Evolutionary conservation across 345 rosid species (phyloP).

Genomic region (Crucihimalaya himalaica): DNA sequence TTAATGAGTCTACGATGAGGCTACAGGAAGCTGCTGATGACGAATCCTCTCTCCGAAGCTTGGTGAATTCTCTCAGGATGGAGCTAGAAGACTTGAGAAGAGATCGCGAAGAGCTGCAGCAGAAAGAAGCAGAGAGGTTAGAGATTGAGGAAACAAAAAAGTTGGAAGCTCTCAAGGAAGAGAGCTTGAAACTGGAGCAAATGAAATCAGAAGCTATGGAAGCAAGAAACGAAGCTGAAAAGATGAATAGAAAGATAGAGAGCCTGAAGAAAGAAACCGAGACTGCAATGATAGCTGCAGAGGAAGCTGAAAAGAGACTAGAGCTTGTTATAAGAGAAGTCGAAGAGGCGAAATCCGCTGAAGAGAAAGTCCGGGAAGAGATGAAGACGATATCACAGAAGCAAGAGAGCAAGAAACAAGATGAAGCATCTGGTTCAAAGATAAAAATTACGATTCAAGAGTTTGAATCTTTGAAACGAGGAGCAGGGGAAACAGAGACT

Average conservation of each 20-base stretch:
- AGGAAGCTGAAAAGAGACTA: constrained; percentile 54
- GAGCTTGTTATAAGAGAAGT: constrained; percentile 47
- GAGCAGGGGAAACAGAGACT: constrained; percentile 50
- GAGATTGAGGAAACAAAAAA: constrained; percentile 24
- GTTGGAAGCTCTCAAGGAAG: constrained; percentile 31
- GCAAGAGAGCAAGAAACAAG: constrained; percentile 26
- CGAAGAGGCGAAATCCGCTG: constrained; percentile 61
- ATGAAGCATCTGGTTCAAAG: constrained; percentile 36
- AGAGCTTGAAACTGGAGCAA: constrained; percentile 42
- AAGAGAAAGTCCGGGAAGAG: constrained; percentile 51
- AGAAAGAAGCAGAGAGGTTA: constrained; percentile 43
- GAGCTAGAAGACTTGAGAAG: constrained; percentile 61
- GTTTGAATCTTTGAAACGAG: constrained; percentile 53
- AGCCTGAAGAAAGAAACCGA: constrained; percentile 54
- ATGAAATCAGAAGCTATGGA: constrained; percentile 51
- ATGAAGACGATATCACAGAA: constrained; percentile 52
- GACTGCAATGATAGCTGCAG: constrained; percentile 37
- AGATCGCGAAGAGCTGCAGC: constrained; percentile 41
- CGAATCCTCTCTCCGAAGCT: constrained; percentile 54
- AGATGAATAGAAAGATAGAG: constrained; percentile 45
- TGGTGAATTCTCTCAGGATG: constrained; percentile 46
- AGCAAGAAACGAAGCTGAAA: constrained; percentile 58
- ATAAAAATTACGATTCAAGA: constrained; percentile 61
- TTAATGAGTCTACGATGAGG: constrained; percentile 66
- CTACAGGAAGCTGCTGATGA: constrained; percentile 66